Evolutionary conservation across 192 early-diverging fungal genomes (phyloP).

Genomic region (Piromyces finnis): DNA sequence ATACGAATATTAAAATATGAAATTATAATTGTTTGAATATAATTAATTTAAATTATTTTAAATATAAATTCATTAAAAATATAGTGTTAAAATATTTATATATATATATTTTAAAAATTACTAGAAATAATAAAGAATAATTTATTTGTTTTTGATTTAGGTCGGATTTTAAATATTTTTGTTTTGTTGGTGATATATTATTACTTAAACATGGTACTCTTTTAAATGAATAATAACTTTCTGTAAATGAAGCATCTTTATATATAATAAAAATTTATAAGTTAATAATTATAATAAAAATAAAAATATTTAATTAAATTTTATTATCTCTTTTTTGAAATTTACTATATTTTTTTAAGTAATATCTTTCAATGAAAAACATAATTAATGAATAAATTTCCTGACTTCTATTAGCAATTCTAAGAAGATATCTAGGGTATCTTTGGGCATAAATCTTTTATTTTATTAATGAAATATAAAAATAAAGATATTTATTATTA

Average conservation of each 20-base stretch:
- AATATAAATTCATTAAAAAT: too few relatives aligned
- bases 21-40: too few relatives aligned
- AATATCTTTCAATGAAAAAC: slow-evolving; percentile 65
- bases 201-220: background rate
- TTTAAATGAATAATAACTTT: background rate
- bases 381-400: slow-evolving; percentile 63
- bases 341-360: slow-evolving; percentile 61
- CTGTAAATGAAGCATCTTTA: background rate
- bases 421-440: slow-evolving; percentile 56
- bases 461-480: background rate
- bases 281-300: background rate
- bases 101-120: too few relatives aligned
- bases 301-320: background rate
- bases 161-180: background rate
- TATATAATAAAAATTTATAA: background rate
- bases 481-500: background rate
- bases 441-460: slow-evolving; percentile 66
- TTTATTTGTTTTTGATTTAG: background rate
- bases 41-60: too few relatives aligned
- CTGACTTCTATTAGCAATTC: slow-evolving; percentile 62
- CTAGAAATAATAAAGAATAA: background rate
- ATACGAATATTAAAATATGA: too few relatives aligned
- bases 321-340: background rate
- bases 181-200: background rate
- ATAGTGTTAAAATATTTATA: too few relatives aligned